Evolutionary conservation across 257 asterid species (phyloP).

Genomic region (Apocynum venetum): DNA sequence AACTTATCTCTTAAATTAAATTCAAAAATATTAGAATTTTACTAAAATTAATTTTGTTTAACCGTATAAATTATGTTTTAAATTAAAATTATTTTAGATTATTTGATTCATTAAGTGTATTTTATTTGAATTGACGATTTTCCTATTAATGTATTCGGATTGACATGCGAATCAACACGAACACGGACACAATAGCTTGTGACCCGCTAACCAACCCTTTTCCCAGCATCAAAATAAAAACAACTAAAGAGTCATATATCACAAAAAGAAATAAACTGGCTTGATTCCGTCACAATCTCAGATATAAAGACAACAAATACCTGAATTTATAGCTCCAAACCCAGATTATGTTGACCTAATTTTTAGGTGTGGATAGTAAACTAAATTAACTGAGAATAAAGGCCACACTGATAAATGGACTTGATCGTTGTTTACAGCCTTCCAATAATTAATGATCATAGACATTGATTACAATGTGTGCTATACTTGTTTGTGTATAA

Average conservation of each 20-base stretch:
- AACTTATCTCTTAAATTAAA: too few species aligned
- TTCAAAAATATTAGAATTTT: too few species aligned
- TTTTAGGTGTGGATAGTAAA: background rate
- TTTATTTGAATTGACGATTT: too few species aligned
- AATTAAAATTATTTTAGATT: too few species aligned
- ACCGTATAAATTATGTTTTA: too few species aligned
- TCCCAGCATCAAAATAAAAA: background rate
- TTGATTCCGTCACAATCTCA: background rate
- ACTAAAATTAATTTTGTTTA: too few species aligned
- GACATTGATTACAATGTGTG: background rate
- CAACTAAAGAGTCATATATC: background rate
- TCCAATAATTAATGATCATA: background rate
- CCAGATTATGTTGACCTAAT: background rate
- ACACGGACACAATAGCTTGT: too few species aligned
- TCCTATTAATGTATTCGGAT: too few species aligned
- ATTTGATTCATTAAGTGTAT: too few species aligned
- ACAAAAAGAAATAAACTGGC: background rate
- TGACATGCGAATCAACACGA: too few species aligned
- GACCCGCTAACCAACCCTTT: too few species aligned
- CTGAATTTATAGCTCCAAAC: background rate
- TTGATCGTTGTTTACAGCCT: background rate
- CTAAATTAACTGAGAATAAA: background rate
- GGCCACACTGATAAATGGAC: background rate
- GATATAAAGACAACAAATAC: background rate
- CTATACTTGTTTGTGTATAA: background rate